Evolutionary conservation across 2,329 filamentous ascomycete species (phyloP), one percentile per base, ranked within the genome.

Genomic region (Monilinia laxa): DNA sequence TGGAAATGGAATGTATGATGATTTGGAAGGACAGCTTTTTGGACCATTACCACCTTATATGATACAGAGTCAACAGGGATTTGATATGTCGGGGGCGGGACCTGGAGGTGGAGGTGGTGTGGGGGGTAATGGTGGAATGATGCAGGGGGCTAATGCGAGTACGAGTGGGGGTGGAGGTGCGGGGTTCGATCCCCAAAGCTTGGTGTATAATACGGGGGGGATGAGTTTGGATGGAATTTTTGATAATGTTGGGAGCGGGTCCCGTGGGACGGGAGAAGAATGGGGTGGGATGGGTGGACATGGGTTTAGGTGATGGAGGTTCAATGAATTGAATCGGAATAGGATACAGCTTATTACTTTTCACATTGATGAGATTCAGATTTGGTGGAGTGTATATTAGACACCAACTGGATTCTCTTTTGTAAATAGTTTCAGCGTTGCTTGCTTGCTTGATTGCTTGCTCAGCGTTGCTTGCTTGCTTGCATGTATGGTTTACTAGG

Each of bases 11-110:
- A 47, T 70, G 5, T 77, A 73, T 56, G 87, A 89, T 70, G 88
- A 90, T 64, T 85, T 91, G 62, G 90, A 93, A 73, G 90, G 89
- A 23, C 89, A 92, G 70, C 81, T 93, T 16, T 86, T 91, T 67
- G 88, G 87, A 0, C 86, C 89, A 1, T 81, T 92, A 49, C 89
- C 90, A 20, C 86, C 89, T 49, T 93, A 91, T 73, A 80, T 92
- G 71, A 71, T 71, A 38, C 73, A 76, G 59, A 70, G 69, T 16
- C 73, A 73, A 63, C 69, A 67, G n/a, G 66, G 59, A 14, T 74
- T 70, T 49, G 68, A 73, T 55, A 49, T 71, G n/a, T 47, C 56
- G 4, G 58, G 58, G 9, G 20, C 45, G 45, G 28, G n/a, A 38
- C 31, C 31, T 4, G 58, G 58, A 51, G 45, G 58, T 25, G 47